Evolutionary conservation across 2,329 filamentous ascomycete species (phyloP), one percentile per base, ranked within the genome.

Genomic region (Colletotrichum sp.): DNA sequence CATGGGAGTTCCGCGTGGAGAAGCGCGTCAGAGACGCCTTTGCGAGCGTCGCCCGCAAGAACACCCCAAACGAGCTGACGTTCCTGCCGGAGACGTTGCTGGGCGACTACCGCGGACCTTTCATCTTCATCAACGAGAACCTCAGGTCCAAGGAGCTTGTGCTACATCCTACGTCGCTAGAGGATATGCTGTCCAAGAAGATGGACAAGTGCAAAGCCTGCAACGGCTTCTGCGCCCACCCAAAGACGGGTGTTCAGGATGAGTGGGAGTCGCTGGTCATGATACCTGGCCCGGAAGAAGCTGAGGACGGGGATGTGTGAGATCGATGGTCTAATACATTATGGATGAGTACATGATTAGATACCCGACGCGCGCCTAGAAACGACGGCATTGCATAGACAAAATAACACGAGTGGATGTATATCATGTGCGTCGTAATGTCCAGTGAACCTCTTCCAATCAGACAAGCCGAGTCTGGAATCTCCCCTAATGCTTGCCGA

Each of bases 61-160:
- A 74, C 62, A 74, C 72, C 12, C 13, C 62, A 12, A 62, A 67
- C 34, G 58, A 71, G 18, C 62, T 74, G 27, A 9, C 54, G 13
- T 72, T 74, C 47, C 68, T 74, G 12, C 72, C 72, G 21, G 72
- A 74, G 72, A 59, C 66, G 4, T 33, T 55, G 16, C 58, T 72
- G 27, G 69, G 72, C 63, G 72, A 69, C 18, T 75, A 75, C 58
- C 27, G 59, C 16, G 75, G 75, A n/a, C 73, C 74, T 54, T 76
- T 75, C 47, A 57, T 66, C 36, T 76, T 76, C 66, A 66, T 76
- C 63, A 64, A 70, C 69, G 58, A 75, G 18, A 65, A 75, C 27
- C 73, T 76, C 24, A 54, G n/a, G 58, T 80, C 78, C 69, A 79
- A 79, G 76, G 79, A 75, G 47, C 72, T 78, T 57, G 73, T 76